Evolutionary conservation across 148 eudicot genomes (phyloP).

Genomic region (Rhododendron kiyosumense): DNA sequence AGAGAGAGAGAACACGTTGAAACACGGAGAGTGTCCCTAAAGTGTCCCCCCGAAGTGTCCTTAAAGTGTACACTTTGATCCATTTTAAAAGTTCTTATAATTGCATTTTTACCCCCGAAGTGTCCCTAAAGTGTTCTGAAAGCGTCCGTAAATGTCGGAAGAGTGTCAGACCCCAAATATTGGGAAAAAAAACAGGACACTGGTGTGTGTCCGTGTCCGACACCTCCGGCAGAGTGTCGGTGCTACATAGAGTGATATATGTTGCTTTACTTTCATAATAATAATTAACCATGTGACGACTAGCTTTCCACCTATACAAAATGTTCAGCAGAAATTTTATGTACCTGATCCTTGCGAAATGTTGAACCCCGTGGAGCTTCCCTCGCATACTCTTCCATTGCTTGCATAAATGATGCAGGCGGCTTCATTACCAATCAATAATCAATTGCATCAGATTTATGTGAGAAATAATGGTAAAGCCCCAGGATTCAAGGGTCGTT

Average conservation of each 20-base stretch:
- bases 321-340: background rate
- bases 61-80: too few relatives aligned
- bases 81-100: too few relatives aligned
- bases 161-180: too few relatives aligned
- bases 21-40: too few relatives aligned
- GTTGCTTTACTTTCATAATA: background rate
- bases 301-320: background rate
- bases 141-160: too few relatives aligned
- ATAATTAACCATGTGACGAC: background rate
- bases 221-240: too few relatives aligned
- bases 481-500: background rate
- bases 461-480: background rate
- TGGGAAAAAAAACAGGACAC: too few relatives aligned
- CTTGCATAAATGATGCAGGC: constrained; percentile 92
- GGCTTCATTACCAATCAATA: constrained; percentile 48
- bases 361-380: constrained; percentile 88
- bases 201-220: too few relatives aligned
- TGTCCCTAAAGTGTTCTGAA: too few relatives aligned
- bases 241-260: background rate
- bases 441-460: constrained; percentile 11
- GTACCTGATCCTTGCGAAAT: constrained; percentile 73
- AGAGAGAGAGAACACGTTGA: too few relatives aligned
- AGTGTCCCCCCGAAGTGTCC: too few relatives aligned
- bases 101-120: too few relatives aligned
- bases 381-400: constrained; percentile 95